Evolutionary conservation across 2,329 filamentous ascomycete species (phyloP).

Genomic region (Ophiostoma quercus): DNA sequence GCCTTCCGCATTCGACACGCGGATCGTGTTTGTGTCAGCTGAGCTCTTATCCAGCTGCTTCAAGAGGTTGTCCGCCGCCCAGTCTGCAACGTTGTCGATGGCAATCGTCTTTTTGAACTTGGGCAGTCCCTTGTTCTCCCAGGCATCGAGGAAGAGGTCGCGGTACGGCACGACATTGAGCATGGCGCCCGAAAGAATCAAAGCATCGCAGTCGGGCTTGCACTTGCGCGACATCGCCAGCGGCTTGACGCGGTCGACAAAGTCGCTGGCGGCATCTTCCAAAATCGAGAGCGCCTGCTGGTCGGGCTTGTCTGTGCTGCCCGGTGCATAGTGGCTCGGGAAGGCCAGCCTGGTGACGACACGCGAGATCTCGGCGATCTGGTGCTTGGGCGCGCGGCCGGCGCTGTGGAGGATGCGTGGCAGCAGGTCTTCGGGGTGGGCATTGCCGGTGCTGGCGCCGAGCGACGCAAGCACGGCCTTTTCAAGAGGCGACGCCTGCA

Average conservation of each 20-base stretch:
- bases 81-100: constrained; percentile 14
- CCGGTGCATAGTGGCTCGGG: neutral
- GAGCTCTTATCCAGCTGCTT: neutral
- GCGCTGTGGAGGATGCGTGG: constrained; percentile 19
- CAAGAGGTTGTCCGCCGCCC: constrained; percentile 8
- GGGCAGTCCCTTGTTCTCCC: constrained; percentile 13
- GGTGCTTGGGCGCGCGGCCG: constrained; percentile 20
- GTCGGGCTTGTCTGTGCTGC: neutral
- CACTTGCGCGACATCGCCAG: constrained; percentile 18
- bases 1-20: neutral
- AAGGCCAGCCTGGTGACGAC: constrained; percentile 20
- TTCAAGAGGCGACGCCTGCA: neutral
- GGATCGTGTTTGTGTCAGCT: neutral
- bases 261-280: neutral
- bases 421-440: constrained; percentile 13
- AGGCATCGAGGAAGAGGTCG: constrained; percentile 14
- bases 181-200: constrained; percentile 21
- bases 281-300: constrained; percentile 3
- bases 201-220: constrained; percentile 11
- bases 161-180: constrained; percentile 20
- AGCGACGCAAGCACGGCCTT: constrained; percentile 15
- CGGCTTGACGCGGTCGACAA: constrained; percentile 17
- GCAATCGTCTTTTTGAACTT: constrained; percentile 17
- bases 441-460: neutral
- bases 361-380: constrained; percentile 20